Conservation (phyloP, 345 rosid species). For the Litchi chinensis region DNA sequence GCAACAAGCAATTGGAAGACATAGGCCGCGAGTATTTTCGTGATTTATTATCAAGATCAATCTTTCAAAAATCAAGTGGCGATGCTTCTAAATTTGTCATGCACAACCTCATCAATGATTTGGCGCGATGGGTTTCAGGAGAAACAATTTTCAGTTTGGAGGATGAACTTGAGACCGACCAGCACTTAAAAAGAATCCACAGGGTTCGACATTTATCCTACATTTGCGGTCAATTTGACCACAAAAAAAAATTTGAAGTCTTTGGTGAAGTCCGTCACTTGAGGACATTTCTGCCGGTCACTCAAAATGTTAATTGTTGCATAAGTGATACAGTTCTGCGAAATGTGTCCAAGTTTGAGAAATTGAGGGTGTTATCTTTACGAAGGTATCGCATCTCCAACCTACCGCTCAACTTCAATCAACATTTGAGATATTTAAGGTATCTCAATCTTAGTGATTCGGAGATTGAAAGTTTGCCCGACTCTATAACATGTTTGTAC, state of each 20-base stretch:
- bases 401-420: not conserved
- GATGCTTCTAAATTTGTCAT: not conserved
- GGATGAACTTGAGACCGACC: not conserved
- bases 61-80: not conserved
- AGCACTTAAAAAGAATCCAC: not conserved
- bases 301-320: too few relatives aligned
- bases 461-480: not conserved
- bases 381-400: not conserved
- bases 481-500: not conserved
- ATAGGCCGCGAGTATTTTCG: slow-evolving; percentile 8
- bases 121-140: too few relatives aligned
- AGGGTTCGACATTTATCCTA: not conserved
- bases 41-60: slow-evolving; percentile 7
- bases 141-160: not conserved
- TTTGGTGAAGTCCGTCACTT: not conserved
- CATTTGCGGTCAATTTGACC: not conserved
- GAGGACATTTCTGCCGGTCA: not conserved
- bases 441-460: slow-evolving; percentile 11
- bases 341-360: not conserved
- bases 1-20: not conserved
- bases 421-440: not conserved
- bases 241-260: too few relatives aligned
- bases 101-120: slow-evolving; percentile 27
- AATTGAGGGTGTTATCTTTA: not conserved
- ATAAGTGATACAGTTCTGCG: not conserved